phyloP scores from a whole-genome alignment of 495 filamentous ascomycete genomes.

The Penicillium goetzii region DNA sequence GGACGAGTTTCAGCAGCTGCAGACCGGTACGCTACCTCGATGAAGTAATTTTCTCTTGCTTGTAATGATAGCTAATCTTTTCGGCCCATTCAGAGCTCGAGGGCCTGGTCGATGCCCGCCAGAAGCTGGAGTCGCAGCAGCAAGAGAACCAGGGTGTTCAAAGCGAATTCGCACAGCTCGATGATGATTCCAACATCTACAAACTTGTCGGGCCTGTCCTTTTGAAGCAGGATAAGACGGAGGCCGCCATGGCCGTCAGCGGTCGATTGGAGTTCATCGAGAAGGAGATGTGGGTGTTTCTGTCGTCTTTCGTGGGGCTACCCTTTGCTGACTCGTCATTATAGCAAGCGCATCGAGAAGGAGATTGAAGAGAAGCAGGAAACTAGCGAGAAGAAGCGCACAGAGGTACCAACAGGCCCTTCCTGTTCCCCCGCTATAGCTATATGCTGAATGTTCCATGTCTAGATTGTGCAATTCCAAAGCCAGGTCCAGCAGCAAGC shows the following conservation, averaged over 20 bases:
- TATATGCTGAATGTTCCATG: slow-evolving; percentile 24
- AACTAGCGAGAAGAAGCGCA: slow-evolving; percentile 80
- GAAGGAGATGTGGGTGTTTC: slow-evolving; percentile 78
- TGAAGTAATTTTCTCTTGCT: not conserved
- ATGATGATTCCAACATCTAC: slow-evolving; percentile 85
- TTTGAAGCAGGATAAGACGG: slow-evolving; percentile 87
- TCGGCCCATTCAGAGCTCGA: slow-evolving; percentile 66
- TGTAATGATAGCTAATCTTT: slow-evolving; percentile 15
- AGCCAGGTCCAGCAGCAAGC: slow-evolving; percentile 46
- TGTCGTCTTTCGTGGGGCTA: not conserved
- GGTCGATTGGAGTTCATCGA: slow-evolving; percentile 89
- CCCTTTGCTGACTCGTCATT: slow-evolving; percentile 17
- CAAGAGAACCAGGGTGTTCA: slow-evolving; percentile 91
- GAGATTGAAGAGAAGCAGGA: slow-evolving; percentile 79
- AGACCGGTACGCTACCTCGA: slow-evolving; percentile 62
- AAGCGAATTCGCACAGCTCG: slow-evolving; percentile 83
- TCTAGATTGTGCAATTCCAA: slow-evolving; percentile 51
- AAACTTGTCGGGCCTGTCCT: slow-evolving; percentile 93
- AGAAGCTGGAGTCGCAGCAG: slow-evolving; percentile 91
- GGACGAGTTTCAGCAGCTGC: slow-evolving; percentile 84
- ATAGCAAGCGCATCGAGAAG: slow-evolving; percentile 78
- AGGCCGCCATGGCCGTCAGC: slow-evolving; percentile 87
- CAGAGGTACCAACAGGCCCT: slow-evolving; percentile 53
- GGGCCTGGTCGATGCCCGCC: slow-evolving; percentile 73
- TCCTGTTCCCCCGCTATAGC: not conserved